Evolutionary conservation across 495 filamentous ascomycete species (phyloP).

Genomic region (Glonium stellatum): DNA sequence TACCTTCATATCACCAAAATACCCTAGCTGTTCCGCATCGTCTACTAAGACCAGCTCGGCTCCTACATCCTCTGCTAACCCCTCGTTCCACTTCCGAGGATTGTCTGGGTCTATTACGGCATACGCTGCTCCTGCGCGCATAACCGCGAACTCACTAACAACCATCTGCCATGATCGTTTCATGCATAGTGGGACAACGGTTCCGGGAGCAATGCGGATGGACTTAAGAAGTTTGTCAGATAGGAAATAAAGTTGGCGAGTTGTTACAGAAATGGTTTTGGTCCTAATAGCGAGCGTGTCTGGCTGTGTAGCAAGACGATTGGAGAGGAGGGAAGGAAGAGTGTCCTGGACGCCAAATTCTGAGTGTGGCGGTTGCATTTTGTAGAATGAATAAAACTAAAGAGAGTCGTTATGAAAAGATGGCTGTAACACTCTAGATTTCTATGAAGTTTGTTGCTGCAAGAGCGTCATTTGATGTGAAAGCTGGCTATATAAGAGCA

Average conservation of each 20-base stretch:
- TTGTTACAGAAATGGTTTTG: not conserved
- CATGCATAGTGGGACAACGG: not conserved
- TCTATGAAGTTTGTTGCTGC: too few relatives aligned
- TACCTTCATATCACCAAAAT: not conserved
- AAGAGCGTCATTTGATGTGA: too few relatives aligned
- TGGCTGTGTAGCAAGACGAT: too few relatives aligned
- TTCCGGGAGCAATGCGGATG: not conserved
- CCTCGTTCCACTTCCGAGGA: not conserved
- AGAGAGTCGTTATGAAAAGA: too few relatives aligned
- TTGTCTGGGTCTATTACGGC: not conserved
- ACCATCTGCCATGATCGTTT: not conserved
- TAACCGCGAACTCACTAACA: not conserved
- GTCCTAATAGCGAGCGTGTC: too few relatives aligned
- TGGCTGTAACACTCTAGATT: too few relatives aligned
- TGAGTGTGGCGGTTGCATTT: too few relatives aligned
- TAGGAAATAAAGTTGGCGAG: not conserved
- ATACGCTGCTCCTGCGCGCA: slow-evolving; percentile 9
- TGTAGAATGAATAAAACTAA: too few relatives aligned
- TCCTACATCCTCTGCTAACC: not conserved
- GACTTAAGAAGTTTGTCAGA: not conserved
- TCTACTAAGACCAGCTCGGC: not conserved
- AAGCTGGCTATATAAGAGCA: too few relatives aligned
- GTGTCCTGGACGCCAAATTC: too few relatives aligned
- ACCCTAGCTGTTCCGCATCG: not conserved
- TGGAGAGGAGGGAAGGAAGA: too few relatives aligned